phyloP scores from a whole-genome alignment of 129 eudicot species.

The Glebionis coronaria region DNA sequence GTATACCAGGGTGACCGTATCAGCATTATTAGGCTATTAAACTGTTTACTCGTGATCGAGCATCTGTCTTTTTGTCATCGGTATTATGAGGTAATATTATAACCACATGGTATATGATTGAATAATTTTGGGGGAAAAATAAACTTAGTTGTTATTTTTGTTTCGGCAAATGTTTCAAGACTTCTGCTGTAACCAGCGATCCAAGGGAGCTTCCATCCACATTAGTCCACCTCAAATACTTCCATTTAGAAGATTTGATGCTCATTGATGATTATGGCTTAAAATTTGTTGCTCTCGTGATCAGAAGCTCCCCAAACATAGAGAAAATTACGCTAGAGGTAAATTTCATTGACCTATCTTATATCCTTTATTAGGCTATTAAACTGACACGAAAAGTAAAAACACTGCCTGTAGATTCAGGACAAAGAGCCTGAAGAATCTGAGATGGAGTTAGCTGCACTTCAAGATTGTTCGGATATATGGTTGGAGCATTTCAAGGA shows the following conservation, averaged over 20 bases:
- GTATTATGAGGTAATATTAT: background rate
- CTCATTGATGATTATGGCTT: background rate
- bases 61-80: background rate
- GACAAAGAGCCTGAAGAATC: background rate
- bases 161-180: slow-evolving; percentile 2
- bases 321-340: slow-evolving; percentile 16
- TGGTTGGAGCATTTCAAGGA: slow-evolving; percentile 3
- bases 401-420: background rate
- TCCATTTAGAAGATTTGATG: background rate
- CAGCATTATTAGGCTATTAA: background rate
- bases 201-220: slow-evolving; percentile 13
- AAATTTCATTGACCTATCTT: background rate
- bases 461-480: slow-evolving; percentile 1
- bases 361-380: too few species aligned
- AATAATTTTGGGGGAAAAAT: background rate
- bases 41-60: slow-evolving; percentile 8
- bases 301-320: slow-evolving; percentile 10
- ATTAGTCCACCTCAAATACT: slow-evolving; percentile 20
- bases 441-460: background rate
- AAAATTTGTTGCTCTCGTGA: background rate
- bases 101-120: background rate
- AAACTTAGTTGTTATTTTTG: background rate
- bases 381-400: background rate
- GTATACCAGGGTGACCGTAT: background rate
- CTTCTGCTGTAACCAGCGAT: background rate